A percentile compares a stretch with the other conserved stretches of the same genome.
Conservation (phyloP, 2,329 filamentous ascomycete genomes). For the Rutstroemia sp. region DNA sequence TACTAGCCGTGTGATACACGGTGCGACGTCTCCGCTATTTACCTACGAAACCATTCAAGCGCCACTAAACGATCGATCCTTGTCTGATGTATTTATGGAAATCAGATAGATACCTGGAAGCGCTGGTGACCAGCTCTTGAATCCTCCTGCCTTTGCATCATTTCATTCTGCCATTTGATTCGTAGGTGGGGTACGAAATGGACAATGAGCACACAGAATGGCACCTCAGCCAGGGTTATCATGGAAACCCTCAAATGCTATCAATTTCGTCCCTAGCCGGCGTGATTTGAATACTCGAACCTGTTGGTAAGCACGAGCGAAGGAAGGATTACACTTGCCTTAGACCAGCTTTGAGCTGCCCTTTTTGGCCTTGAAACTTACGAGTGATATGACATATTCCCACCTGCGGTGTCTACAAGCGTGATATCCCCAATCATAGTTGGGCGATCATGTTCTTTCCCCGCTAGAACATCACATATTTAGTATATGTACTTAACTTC, state of each 20-base stretch:
- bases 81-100: not conserved
- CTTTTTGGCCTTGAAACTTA: too few species aligned
- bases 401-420: too few species aligned
- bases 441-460: too few species aligned
- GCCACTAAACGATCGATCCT: not conserved
- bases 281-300: not conserved
- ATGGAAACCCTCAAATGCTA: not conserved
- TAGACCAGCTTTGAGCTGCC: not conserved
- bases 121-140: not conserved
- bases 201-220: not conserved
- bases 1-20: too few species aligned
- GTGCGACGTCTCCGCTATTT: not conserved
- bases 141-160: not conserved
- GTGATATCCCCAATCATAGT: too few species aligned
- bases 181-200: not conserved
- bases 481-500: too few species aligned
- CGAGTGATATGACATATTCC: too few species aligned
- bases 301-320: not conserved
- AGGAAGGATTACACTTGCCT: not conserved
- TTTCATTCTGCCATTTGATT: not conserved
- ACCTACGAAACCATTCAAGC: not conserved
- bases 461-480: too few species aligned
- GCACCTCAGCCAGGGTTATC: not conserved
- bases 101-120: not conserved
- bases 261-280: not conserved